Conservation (phyloP, 495 filamentous ascomycete genomes). For the Penicillium atrosanguineum region DNA sequence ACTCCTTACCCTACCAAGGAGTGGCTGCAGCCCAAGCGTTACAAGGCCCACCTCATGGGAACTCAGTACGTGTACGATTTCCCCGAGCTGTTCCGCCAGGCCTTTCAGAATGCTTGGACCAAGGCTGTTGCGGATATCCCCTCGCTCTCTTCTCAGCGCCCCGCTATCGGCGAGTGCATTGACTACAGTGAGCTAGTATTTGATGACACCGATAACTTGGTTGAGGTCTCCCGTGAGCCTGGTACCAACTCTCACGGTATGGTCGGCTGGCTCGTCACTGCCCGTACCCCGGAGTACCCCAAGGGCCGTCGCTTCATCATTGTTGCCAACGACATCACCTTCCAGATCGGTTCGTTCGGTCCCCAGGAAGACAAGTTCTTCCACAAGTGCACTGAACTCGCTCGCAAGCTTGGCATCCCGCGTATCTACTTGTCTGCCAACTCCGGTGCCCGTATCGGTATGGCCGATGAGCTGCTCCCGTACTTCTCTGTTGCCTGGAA, state of each 20-base stretch:
- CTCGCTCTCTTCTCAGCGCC: constrained; percentile 74
- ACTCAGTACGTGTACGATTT: constrained; percentile 99
- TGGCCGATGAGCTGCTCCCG: constrained; percentile 95
- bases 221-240: constrained; percentile 89
- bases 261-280: constrained; percentile 97
- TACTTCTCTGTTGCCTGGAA: constrained; percentile 98
- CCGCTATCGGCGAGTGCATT: constrained; percentile 84
- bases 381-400: constrained; percentile 96
- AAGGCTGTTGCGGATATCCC: constrained; percentile 68
- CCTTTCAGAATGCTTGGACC: constrained; percentile 93
- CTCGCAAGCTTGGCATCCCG: constrained; percentile 88
- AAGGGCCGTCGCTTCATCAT: constrained; percentile 89
- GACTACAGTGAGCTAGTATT: constrained; percentile 92
- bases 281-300: constrained; percentile 97
- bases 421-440: constrained; percentile 98
- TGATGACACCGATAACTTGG: constrained; percentile 87
- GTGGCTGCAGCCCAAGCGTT: constrained; percentile 96
- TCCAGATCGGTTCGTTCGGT: constrained; percentile 97
- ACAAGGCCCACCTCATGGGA: constrained; percentile 98
- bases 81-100: constrained; percentile 98
- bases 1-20: constrained; percentile 98
- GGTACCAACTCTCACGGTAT: constrained; percentile 95
- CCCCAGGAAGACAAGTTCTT: constrained; percentile 97
- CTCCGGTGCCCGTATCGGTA: constrained; percentile 97
- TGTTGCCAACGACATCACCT: constrained; percentile 98